A percentile compares a stretch with the other conserved stretches of the same genome.
phyloP scores from a whole-genome alignment of 805 yeast species.

The Schwanniomyces pseudopolymorphus region DNA sequence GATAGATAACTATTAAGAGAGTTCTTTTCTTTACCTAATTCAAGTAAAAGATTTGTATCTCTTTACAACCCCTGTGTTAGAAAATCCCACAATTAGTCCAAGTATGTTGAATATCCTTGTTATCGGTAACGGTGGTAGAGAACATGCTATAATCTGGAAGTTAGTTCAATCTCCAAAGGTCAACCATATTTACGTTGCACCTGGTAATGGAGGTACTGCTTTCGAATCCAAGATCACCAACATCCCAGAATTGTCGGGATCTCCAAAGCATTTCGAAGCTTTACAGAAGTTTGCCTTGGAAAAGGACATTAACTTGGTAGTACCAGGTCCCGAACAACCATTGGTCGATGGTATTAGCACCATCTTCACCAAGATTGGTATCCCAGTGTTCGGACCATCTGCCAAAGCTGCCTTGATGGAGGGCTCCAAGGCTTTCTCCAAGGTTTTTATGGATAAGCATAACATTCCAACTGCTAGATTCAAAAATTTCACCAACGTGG shows the following conservation, averaged over 20 bases:
- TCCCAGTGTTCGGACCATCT: conserved; percentile 97
- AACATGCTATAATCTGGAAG: conserved; percentile 94
- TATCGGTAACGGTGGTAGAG: conserved; percentile 98
- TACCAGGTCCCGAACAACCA: conserved; percentile 99
- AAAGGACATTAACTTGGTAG: conserved; percentile 66
- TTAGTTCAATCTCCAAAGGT: conserved; percentile 77
- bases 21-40: not conserved
- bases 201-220: conserved; percentile 95
- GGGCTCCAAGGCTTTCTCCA: conserved; percentile 93
- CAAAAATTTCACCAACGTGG: conserved; percentile 75
- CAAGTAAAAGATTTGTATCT: not conserved
- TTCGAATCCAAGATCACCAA: conserved; percentile 58
- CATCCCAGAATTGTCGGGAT: conserved; percentile 61
- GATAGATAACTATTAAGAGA: not conserved
- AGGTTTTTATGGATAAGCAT: conserved; percentile 90
- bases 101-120: conserved; percentile 60
- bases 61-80: not conserved
- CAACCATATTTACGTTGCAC: conserved; percentile 79
- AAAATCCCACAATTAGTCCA: conserved; percentile 8
- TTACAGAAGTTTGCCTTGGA: conserved; percentile 74
- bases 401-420: conserved; percentile 90
- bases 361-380: conserved; percentile 74
- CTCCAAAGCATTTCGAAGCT: conserved; percentile 63
- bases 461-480: conserved; percentile 92
- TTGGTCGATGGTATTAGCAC: conserved; percentile 88